A percentile compares a stretch with the other conserved stretches of the same genome.
phyloP scores from a whole-genome alignment of 1,139 yeast species.

The Zygosaccharomyces pseudobailii region DNA sequence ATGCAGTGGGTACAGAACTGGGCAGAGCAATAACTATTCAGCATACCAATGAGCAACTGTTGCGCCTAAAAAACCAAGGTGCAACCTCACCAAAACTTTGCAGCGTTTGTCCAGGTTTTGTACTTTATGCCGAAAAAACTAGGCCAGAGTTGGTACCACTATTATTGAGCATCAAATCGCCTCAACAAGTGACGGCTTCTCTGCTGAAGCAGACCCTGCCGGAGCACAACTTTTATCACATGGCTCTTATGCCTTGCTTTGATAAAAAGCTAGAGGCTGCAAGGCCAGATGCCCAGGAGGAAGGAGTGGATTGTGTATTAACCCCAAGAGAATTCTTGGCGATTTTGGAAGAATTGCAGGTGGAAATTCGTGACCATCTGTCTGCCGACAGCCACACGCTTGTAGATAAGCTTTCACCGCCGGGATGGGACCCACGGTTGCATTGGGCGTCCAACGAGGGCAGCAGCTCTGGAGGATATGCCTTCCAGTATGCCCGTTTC shows the following conservation, averaged over 20 bases:
- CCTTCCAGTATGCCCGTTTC: slow-evolving; percentile 50
- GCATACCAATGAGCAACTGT: slow-evolving; percentile 52
- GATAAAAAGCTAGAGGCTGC: slow-evolving; percentile 96
- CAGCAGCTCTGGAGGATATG: slow-evolving; percentile 88
- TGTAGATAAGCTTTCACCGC: slow-evolving; percentile 19
- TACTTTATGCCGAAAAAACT: slow-evolving; percentile 90
- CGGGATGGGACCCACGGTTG: slow-evolving; percentile 35
- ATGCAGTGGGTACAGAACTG: slow-evolving; percentile 78
- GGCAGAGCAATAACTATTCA: slow-evolving; percentile 70
- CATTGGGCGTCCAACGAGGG: slow-evolving; percentile 74
- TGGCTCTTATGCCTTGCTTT: slow-evolving; percentile 93
- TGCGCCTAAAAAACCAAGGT: slow-evolving; percentile 25
- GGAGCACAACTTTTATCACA: slow-evolving; percentile 56
- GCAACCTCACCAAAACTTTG: slow-evolving; percentile 38
- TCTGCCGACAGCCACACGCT: slow-evolving; percentile 19
- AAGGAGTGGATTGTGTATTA: slow-evolving; percentile 88
- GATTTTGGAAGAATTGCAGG: slow-evolving; percentile 51
- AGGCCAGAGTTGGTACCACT: slow-evolving; percentile 75
- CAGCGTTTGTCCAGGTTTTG: slow-evolving; percentile 95
- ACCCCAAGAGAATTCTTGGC: slow-evolving; percentile 86
- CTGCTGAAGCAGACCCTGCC: slow-evolving; percentile 46
- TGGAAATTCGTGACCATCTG: slow-evolving; percentile 37
- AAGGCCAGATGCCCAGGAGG: slow-evolving; percentile 55
- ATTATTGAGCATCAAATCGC: slow-evolving; percentile 67
- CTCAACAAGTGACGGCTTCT: slow-evolving; percentile 90